Percentiles rank a stretch among this genome's conserved stretches.
Conservation (phyloP, 306 rosid genomes). For the Lablab purpureus region DNA sequence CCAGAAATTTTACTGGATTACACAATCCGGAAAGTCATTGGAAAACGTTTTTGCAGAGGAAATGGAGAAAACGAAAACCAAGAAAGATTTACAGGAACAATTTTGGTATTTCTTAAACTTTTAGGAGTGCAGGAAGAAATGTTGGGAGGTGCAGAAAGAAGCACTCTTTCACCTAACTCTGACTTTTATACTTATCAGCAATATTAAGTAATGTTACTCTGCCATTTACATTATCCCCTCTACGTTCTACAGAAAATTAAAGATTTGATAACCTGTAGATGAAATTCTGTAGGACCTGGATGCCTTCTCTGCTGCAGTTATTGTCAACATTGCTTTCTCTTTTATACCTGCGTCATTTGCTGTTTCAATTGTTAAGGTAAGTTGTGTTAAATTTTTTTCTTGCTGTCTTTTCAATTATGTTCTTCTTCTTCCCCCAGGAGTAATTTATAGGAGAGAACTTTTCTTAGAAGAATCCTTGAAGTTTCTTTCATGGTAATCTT, state of each 20-base stretch:
- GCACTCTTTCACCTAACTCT: slow-evolving; percentile 35
- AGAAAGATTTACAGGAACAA: too few relatives aligned
- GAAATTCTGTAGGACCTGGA: slow-evolving; percentile 84
- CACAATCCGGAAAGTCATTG: too few relatives aligned
- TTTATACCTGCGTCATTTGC: slow-evolving; percentile 98
- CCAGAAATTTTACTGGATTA: too few relatives aligned
- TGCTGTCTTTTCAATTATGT: neutral
- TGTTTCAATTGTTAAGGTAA: slow-evolving; percentile 93
- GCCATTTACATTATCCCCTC: neutral
- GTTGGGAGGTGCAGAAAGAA: too few relatives aligned
- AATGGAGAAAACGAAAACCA: too few relatives aligned
- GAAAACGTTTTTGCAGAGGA: too few relatives aligned
- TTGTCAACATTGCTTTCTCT: slow-evolving; percentile 88
- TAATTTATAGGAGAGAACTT: slow-evolving; percentile 6
- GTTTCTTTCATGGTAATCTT: slow-evolving; percentile 23
- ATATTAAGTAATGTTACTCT: neutral
- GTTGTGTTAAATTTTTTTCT: slow-evolving; percentile 37
- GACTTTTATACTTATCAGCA: slow-evolving; percentile 18
- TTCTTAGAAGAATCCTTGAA: neutral
- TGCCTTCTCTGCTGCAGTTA: slow-evolving; percentile 93
- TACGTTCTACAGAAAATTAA: slow-evolving; percentile 12
- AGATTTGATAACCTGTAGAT: slow-evolving; percentile 47
- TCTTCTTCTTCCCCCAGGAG: slow-evolving; percentile 1
- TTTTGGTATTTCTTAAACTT: too few relatives aligned
- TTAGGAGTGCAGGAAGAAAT: too few relatives aligned